Evolutionary conservation across 306 rosid genomes (phyloP).

Genomic region (Lagenaria siceraria): DNA sequence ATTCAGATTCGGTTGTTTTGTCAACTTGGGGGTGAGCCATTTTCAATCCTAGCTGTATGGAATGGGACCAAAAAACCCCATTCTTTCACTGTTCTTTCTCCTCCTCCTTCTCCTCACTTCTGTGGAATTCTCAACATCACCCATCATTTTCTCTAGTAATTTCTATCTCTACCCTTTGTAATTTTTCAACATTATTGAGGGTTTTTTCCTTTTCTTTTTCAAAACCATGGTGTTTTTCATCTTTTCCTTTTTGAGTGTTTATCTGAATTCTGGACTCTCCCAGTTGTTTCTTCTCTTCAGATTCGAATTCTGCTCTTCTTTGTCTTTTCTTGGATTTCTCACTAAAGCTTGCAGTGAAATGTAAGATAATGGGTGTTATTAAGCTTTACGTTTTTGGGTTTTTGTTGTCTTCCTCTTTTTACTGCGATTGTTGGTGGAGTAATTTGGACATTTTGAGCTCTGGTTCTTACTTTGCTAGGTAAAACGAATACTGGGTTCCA

Average conservation of each 20-base stretch:
- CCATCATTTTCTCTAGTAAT: conserved; percentile 56
- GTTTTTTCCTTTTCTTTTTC: neutral
- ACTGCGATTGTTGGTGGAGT: neutral
- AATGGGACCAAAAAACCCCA: conserved; percentile 82
- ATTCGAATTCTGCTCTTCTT: neutral
- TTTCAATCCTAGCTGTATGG: conserved; percentile 64
- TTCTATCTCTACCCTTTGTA: conserved; percentile 32
- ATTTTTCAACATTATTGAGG: conserved; percentile 22
- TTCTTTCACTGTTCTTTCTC: conserved; percentile 13
- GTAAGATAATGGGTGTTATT: neutral
- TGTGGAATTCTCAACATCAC: conserved; percentile 40
- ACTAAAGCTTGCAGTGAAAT: conserved; percentile 10
- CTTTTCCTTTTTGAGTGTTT: neutral
- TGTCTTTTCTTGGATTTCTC: neutral
- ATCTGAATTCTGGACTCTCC: conserved; percentile 18
- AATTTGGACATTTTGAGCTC: neutral
- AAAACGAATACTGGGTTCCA: conserved; percentile 20
- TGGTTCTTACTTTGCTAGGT: conserved; percentile 17
- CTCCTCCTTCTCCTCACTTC: conserved; percentile 16
- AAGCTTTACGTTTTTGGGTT: neutral
- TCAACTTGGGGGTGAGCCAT: conserved; percentile 62
- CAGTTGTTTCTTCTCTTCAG: neutral
- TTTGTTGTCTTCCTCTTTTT: neutral
- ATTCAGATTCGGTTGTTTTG: conserved; percentile 40
- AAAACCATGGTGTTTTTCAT: neutral